These are phyloP conservation scores for Canavalia gladiata DNA, from an alignment of 306 rosid species.

Conservation along the genomic window DNA sequence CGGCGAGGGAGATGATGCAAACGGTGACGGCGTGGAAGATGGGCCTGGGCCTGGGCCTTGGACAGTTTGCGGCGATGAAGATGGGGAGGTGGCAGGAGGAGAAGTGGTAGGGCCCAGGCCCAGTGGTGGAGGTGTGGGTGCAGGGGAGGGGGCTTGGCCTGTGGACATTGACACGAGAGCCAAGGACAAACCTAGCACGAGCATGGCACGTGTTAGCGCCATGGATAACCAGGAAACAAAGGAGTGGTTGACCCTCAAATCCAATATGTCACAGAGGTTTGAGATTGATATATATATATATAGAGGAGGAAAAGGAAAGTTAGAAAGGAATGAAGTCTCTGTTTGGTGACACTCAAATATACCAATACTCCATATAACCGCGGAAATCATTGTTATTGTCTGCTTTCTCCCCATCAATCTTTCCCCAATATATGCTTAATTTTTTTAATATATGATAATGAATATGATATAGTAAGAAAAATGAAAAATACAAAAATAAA, in stretches of 20 bases:
- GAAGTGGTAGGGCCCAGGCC: conserved; percentile 29
- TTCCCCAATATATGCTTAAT: too few relatives aligned
- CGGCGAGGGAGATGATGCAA: conserved; percentile 26
- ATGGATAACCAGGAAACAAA: conserved; percentile 46
- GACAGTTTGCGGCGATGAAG: conserved; percentile 17
- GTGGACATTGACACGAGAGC: conserved; percentile 56
- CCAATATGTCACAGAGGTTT: conserved; percentile 26
- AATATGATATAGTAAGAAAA: too few relatives aligned
- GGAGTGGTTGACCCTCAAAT: background rate
- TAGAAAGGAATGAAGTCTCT: too few relatives aligned
- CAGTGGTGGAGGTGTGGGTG: conserved; percentile 45
- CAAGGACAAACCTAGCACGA: conserved; percentile 53
- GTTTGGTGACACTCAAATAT: background rate
- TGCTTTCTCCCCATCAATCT: too few relatives aligned
- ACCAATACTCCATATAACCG: too few relatives aligned
- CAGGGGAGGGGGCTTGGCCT: conserved; percentile 60
- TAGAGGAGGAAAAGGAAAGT: background rate
- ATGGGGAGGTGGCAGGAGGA: conserved; percentile 39
- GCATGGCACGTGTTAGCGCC: conserved; percentile 65
- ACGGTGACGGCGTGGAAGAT: background rate
- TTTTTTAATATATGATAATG: too few relatives aligned
- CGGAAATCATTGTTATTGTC: too few relatives aligned
- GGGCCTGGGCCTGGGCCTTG: conserved; percentile 28
- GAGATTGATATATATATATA: conserved; percentile 49
- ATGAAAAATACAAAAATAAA: too few relatives aligned